Percentiles rank a stretch among this genome's conserved stretches.
These are phyloP conservation scores for Aspergillus caelatus DNA, from an alignment of 2,329 filamentous ascomycete genomes.

Conservation along the genomic window DNA sequence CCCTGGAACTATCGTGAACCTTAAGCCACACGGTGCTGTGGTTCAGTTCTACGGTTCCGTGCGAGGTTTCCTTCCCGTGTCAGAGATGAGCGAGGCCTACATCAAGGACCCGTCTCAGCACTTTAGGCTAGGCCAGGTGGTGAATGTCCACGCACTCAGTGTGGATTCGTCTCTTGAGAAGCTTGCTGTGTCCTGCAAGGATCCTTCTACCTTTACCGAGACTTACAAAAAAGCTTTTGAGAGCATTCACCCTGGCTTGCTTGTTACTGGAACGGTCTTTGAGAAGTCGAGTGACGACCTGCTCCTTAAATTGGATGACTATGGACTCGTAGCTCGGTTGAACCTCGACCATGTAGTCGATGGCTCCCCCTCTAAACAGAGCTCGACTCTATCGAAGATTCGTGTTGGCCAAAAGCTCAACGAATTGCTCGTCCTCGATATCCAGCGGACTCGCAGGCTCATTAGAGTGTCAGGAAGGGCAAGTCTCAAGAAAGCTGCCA, in stretches of 20 bases:
- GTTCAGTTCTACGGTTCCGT: constrained; percentile 90
- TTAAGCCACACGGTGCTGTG: constrained; percentile 77
- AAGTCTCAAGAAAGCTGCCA: constrained; percentile 74
- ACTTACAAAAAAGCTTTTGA: constrained; percentile 75
- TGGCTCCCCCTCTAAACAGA: constrained; percentile 76
- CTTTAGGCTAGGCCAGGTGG: constrained; percentile 86
- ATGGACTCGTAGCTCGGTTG: constrained; percentile 76
- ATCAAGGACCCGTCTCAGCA: constrained; percentile 88
- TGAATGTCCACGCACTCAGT: constrained; percentile 84
- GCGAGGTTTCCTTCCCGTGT: constrained; percentile 84
- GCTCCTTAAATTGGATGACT: constrained; percentile 73
- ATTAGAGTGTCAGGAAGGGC: constrained; percentile 82
- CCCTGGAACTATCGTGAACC: constrained; percentile 82
- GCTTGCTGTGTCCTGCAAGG: constrained; percentile 90
- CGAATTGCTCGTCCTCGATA: constrained; percentile 84
- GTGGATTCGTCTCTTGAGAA: constrained; percentile 72
- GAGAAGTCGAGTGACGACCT: constrained; percentile 78
- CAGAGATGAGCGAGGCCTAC: constrained; percentile 97
- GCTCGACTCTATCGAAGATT: constrained; percentile 76
- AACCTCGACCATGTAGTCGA: constrained; percentile 81
- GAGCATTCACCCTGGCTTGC: constrained; percentile 69
- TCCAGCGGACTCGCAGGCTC: constrained; percentile 74
- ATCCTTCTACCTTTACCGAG: constrained; percentile 76
- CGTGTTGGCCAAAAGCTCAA: constrained; percentile 80
- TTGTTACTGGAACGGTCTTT: constrained; percentile 78